Base-by-base conservation (phyloP, 768 basidiomycete species). In the Trametes maxima region DNA sequence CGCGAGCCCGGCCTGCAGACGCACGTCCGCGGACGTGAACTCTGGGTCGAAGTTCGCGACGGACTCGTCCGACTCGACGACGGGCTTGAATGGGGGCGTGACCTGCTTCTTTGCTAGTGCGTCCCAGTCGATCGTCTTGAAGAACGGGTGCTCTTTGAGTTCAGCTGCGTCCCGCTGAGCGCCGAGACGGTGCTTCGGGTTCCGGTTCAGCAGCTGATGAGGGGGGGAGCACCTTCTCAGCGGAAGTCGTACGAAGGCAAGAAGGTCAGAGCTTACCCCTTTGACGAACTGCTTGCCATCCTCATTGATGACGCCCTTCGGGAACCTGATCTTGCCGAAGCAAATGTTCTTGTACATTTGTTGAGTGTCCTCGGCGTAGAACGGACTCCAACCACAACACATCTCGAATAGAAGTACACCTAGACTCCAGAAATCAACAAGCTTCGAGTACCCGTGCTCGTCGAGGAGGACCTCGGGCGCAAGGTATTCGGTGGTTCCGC, bases 311-410 rank as follows among this genome's bases (percentile, higher is more conserved):
- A 98, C 95, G 54, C 91, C 95, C 70, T 94, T 90, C 5, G 97
- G 97, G 79, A 98, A 98, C 54, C 95, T 83, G 72, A 98, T 98
- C 82, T 98, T 98, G 61, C 97, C 97, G 74, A 98, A 99, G 73
- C 95, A 97, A 67, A 93, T 94, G 76, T 92, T 94, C 81, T 95
- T 95, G 80, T 99, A 99, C 97, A 99, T 99, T 76, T 96, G 93
- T 73, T 99, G 96, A 4, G 94, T 97, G 72, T 99, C 97, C 70
- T 99, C 97, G 17, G 96, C 95, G 70, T 98, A 99, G 78, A 98
- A 99, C 43, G 97, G 97, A 72, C 92, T 94, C 97, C 97, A 98
- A 6, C 97, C 97, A 67, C 97, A 99, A 70, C 97, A 98, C 97
- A 99, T 99, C 77, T 99, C 97, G 72, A 98, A 99, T 22, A 99